Base-by-base conservation (phyloP, 495 filamentous ascomycete genomes). In the Daldinia grandis region DNA sequence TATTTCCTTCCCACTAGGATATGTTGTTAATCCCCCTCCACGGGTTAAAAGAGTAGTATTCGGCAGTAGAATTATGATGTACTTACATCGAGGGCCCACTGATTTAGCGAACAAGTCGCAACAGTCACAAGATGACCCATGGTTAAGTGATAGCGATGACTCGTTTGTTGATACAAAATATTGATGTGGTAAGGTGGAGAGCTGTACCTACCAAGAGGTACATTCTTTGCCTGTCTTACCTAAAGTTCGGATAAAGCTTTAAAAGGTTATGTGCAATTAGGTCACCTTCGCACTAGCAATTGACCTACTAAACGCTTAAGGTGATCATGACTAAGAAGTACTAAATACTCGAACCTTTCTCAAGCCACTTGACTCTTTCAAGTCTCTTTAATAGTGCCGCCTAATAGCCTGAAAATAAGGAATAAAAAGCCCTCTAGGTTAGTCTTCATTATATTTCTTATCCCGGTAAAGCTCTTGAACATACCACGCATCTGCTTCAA, bases 21-120 rank as follows among this genome's bases (percentile, higher is more conserved):
- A 54, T 53, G 66, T 90, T 87, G 4, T 62, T 57, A 71, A 58
- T 50, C 35, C 28, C 57, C 10, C 40, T n/a, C 30, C 17, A 90
- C 82, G 25, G 84, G 84, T 85, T 85, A 88, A 2, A 78, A 71
- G 71, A 93, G 92, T 40, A 9, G n/a, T 59, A n/a, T 35, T 56
- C 30, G 9, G 28, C 8, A 12, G 7, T 56, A 40, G 15, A 28
- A 90, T 90, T 67, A 35, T n/a, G n/a, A n/a, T n/a, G 3, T 35
- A 47, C 88, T 86, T 74, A 90, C 92, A 71, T 95, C 93, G 1
- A 95, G 85, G 49, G 87, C 87, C 90, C 90, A 92, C 76, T 87
- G 85, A 67, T 87, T 85, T 50, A 87, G 74, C 38, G 73, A 79
- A 73, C 85, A 83, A 10, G 79, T 82, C 53, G 81, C 80, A 60